Evolutionary conservation across 2,329 filamentous ascomycete species (phyloP).

Genomic region (Colletotrichum euphorbiae): DNA sequence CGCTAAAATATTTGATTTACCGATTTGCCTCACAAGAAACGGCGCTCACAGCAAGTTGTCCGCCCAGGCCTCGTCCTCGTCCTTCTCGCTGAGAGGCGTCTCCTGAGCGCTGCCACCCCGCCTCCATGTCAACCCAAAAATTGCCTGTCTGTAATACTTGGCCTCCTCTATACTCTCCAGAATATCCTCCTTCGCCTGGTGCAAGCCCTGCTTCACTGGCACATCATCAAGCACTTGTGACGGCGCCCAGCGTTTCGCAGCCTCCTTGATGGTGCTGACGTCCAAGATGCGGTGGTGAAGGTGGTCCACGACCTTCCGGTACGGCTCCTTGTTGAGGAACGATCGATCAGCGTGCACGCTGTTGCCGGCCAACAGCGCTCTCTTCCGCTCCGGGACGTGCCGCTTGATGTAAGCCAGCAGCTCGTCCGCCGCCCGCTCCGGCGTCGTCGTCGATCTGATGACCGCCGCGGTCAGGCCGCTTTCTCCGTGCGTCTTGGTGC

Average conservation of each 20-base stretch:
- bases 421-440: conserved; percentile 76
- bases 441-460: conserved; percentile 77
- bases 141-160: conserved; percentile 78
- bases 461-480: conserved; percentile 87
- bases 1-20: background rate
- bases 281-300: conserved; percentile 93
- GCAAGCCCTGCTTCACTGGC: conserved; percentile 79
- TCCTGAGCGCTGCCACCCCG: conserved; percentile 23
- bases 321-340: conserved; percentile 82
- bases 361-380: conserved; percentile 87
- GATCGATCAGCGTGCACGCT: conserved; percentile 90
- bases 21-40: no score
- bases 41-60: conserved; percentile 33
- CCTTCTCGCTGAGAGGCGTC: conserved; percentile 37
- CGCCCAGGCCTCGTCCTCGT: conserved; percentile 39
- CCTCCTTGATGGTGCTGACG: conserved; percentile 93
- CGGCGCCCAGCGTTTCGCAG: conserved; percentile 82
- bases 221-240: conserved; percentile 68
- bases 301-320: conserved; percentile 77
- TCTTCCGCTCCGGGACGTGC: conserved; percentile 74
- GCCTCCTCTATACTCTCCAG: conserved; percentile 96
- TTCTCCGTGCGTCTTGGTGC: conserved; percentile 79
- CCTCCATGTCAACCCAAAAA: conserved; percentile 65
- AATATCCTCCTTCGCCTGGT: conserved; percentile 90
- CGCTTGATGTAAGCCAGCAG: conserved; percentile 83